Conservation (phyloP, 441 rosid genomes). For the Kokia cookei region DNA sequence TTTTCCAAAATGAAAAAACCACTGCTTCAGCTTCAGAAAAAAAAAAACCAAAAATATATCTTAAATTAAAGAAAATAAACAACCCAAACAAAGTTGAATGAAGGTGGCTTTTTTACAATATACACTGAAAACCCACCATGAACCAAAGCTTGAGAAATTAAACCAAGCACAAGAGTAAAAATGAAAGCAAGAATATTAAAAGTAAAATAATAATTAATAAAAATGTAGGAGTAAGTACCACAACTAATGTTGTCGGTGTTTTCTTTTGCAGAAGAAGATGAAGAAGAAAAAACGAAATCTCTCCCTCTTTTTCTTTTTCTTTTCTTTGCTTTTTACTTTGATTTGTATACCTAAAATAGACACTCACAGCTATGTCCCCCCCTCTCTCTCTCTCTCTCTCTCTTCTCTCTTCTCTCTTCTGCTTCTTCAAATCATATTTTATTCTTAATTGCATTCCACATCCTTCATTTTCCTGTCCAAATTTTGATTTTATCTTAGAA, state of each 20-base stretch:
- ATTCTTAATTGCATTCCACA: no score
- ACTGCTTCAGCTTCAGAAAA: not conserved
- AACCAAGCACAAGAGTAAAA: not conserved
- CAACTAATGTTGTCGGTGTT: not conserved
- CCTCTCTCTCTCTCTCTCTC: not conserved
- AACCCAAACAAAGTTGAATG: not conserved
- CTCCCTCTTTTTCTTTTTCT: not conserved
- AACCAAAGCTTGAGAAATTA: not conserved
- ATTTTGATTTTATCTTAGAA: no score
- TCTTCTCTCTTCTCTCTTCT: not conserved
- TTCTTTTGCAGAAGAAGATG: not conserved
- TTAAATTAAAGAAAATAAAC: not conserved
- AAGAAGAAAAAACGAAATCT: not conserved
- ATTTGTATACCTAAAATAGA: conserved; percentile 11
- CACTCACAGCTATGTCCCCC: not conserved
- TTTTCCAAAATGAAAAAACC: not conserved
- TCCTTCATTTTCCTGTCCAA: no score
- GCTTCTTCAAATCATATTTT: no score
- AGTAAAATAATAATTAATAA: not conserved
- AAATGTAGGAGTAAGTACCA: conserved; percentile 1
- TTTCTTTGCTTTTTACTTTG: conserved; percentile 13
- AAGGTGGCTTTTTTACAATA: no score
- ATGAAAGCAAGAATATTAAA: not conserved
- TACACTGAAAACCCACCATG: not conserved
- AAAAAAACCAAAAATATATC: no score